phyloP scores from a whole-genome alignment of 2,329 filamentous ascomycete genomes.

The Ascochyta rabiei region DNA sequence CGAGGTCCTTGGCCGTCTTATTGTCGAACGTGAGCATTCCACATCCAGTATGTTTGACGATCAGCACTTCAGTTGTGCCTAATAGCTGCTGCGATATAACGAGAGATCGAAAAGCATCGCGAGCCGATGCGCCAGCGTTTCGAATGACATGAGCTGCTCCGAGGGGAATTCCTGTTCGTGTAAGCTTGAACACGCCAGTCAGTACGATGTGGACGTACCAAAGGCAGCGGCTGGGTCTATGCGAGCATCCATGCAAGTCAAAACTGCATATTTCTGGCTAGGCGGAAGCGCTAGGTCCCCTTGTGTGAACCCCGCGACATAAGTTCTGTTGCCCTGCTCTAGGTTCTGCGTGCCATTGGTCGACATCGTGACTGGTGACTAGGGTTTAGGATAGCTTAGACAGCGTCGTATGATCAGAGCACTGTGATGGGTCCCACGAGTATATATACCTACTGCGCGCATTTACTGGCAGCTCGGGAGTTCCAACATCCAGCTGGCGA shows the following conservation, averaged over 20 bases:
- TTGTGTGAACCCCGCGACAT: constrained; percentile 66
- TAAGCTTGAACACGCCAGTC: not conserved
- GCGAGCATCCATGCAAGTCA: constrained; percentile 85
- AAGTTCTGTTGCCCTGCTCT: constrained; percentile 62
- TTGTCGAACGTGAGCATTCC: constrained; percentile 75
- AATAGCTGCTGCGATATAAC: constrained; percentile 81
- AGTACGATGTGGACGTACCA: constrained; percentile 33
- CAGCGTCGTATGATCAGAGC: not conserved
- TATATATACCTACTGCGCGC: not conserved
- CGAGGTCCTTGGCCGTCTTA: constrained; percentile 59
- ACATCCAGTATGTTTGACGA: constrained; percentile 77
- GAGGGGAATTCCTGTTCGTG: constrained; percentile 61
- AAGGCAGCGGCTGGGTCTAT: constrained; percentile 71
- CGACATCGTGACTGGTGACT: constrained; percentile 40
- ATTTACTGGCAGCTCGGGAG: not conserved
- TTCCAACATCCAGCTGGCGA: not conserved
- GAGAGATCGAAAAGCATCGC: constrained; percentile 74
- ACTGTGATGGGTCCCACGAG: not conserved
- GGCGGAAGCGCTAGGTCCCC: constrained; percentile 72
- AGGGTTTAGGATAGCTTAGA: not conserved
- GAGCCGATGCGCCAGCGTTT: constrained; percentile 66
- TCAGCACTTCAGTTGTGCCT: constrained; percentile 74
- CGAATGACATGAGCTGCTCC: constrained; percentile 81
- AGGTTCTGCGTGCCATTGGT: constrained; percentile 61
- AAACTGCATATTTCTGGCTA: constrained; percentile 69